Conservation (phyloP, 305 asterid species). For the Solanum hybrid region DNA sequence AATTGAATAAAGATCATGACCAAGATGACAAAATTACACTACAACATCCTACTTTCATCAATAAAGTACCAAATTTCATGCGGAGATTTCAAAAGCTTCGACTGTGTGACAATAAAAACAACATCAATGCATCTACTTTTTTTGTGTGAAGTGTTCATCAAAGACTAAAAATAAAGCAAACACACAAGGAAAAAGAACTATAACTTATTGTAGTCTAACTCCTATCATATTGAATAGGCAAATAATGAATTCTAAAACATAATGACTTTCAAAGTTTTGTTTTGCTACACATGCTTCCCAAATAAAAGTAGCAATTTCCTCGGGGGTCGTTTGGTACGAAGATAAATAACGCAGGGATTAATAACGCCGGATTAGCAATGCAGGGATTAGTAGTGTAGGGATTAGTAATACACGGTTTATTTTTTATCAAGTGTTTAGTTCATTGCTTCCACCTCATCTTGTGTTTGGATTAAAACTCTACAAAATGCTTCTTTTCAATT, state of each 20-base stretch:
- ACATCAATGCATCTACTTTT: background rate
- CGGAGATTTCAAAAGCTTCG: background rate
- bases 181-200: background rate
- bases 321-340: background rate
- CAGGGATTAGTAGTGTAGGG: background rate
- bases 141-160: background rate
- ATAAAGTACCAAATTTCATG: background rate
- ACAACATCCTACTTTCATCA: background rate
- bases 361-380: background rate
- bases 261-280: background rate
- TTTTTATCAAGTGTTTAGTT: background rate
- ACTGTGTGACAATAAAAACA: background rate
- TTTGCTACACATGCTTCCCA: background rate
- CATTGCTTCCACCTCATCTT: background rate
- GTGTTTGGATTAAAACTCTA: background rate
- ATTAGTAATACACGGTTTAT: background rate
- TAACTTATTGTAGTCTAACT: background rate
- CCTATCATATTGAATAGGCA: background rate
- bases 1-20: conserved; percentile 20
- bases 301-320: background rate
- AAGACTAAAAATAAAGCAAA: background rate
- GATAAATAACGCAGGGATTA: background rate
- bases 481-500: background rate
- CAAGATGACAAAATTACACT: background rate
- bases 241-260: background rate